These are phyloP conservation scores for Yamadazyma taylorii DNA, from an alignment of 1,139 yeast genomes.

Conservation along the genomic window DNA sequence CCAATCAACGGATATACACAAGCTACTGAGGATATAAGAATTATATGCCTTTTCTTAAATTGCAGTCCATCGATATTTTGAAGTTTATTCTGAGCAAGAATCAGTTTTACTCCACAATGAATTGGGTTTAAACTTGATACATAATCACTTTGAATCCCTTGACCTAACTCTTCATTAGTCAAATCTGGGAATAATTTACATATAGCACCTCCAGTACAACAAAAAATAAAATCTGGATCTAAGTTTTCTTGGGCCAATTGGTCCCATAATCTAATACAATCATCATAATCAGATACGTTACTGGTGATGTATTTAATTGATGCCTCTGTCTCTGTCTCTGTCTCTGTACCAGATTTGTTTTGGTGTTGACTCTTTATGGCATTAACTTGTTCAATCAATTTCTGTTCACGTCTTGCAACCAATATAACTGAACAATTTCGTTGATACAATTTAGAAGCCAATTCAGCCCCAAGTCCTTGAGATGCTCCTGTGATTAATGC, in stretches of 20 bases:
- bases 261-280: slow-evolving; percentile 43
- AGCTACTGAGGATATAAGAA: slow-evolving; percentile 77
- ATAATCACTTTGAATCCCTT: slow-evolving; percentile 71
- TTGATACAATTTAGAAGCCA: slow-evolving; percentile 61
- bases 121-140: slow-evolving; percentile 68
- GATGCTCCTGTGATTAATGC: slow-evolving; percentile 93
- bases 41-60: slow-evolving; percentile 53
- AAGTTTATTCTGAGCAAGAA: slow-evolving; percentile 15
- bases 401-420: slow-evolving; percentile 71
- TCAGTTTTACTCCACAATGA: slow-evolving; percentile 58
- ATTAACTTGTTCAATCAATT: slow-evolving; percentile 49
- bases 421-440: slow-evolving; percentile 65
- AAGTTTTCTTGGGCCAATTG: slow-evolving; percentile 16
- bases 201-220: slow-evolving; percentile 86
- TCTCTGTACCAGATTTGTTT: slow-evolving; percentile 26
- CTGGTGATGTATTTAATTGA: slow-evolving; percentile 51
- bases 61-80: slow-evolving; percentile 9
- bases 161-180: slow-evolving; percentile 53
- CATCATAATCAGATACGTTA: slow-evolving; percentile 63
- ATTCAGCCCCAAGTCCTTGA: slow-evolving; percentile 86
- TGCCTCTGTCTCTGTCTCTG: no score
- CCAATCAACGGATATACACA: slow-evolving; percentile 90
- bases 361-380: slow-evolving; percentile 32
- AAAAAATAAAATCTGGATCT: slow-evolving; percentile 72
- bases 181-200: slow-evolving; percentile 80